Evolutionary conservation across 495 filamentous ascomycete genomes (phyloP).

Genomic region (Neurospora hispaniola): DNA sequence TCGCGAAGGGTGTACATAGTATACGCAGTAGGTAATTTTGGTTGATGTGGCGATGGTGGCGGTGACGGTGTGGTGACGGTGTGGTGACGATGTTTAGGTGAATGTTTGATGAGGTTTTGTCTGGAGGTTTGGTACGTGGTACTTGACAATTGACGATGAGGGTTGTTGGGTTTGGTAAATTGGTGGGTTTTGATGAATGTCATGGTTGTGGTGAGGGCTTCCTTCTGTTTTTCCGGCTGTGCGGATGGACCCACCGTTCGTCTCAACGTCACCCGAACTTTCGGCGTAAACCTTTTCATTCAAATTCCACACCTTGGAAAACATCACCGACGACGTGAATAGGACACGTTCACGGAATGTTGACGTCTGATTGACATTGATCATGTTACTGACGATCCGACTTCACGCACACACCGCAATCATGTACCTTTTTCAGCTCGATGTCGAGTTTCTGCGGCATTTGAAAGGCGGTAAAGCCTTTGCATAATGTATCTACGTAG

Average conservation of each 20-base stretch:
- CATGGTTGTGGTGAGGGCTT: too few species aligned
- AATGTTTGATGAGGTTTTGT: too few species aligned
- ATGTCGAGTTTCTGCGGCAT: background rate
- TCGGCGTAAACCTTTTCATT: background rate
- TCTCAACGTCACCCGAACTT: background rate
- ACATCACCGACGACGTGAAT: background rate
- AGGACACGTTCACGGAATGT: background rate
- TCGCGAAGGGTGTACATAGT: too few species aligned
- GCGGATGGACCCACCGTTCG: background rate
- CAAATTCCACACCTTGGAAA: background rate
- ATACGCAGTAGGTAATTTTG: too few species aligned
- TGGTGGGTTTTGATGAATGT: background rate
- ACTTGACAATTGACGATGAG: background rate
- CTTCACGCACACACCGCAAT: background rate
- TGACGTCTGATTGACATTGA: too few species aligned
- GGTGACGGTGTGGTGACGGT: too few species aligned
- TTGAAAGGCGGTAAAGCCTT: background rate
- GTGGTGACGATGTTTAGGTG: too few species aligned
- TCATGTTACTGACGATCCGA: background rate
- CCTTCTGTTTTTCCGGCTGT: background rate
- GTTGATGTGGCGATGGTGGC: too few species aligned
- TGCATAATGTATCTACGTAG: background rate
- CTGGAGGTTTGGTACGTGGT: too few species aligned
- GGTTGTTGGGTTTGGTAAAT: background rate
- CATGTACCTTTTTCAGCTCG: background rate